phyloP scores from a whole-genome alignment of 176 grass and related monocot species.

The Secale cereale region DNA sequence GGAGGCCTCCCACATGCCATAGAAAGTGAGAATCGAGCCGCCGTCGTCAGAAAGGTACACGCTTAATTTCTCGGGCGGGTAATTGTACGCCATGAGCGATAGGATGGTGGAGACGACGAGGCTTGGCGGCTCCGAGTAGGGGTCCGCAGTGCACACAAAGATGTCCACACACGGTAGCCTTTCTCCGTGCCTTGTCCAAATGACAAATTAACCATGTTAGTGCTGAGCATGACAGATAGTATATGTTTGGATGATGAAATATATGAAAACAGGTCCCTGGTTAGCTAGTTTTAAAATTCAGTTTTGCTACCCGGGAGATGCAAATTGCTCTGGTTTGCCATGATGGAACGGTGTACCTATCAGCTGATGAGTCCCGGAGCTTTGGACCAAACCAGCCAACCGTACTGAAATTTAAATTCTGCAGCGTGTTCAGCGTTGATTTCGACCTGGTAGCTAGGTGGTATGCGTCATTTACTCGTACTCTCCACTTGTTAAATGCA shows the following conservation, averaged over 20 bases:
- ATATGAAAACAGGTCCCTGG: not conserved
- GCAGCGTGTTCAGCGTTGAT: not conserved
- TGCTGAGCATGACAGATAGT: not conserved
- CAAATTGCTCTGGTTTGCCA: not conserved
- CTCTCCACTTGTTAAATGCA: not conserved
- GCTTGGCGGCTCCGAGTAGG: constrained; percentile 51
- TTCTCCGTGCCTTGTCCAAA: constrained; percentile 32
- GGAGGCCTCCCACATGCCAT: constrained; percentile 59
- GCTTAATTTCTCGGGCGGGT: constrained; percentile 51
- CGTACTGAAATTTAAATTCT: not conserved
- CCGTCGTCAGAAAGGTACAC: constrained; percentile 77
- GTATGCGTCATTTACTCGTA: not conserved
- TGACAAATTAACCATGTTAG: not conserved
- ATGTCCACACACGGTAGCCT: constrained; percentile 57
- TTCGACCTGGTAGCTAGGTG: not conserved
- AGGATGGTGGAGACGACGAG: constrained; percentile 60
- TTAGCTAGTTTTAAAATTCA: not conserved
- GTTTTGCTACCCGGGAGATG: not conserved
- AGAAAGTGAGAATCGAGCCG: constrained; percentile 70
- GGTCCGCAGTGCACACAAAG: constrained; percentile 75
- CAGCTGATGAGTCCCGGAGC: not conserved
- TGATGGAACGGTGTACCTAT: not conserved
- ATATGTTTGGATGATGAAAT: not conserved
- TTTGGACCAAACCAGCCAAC: not conserved
- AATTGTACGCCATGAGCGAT: constrained; percentile 69